phyloP scores from a whole-genome alignment of 2,329 filamentous ascomycete species.

The Cercospora sp. region DNA sequence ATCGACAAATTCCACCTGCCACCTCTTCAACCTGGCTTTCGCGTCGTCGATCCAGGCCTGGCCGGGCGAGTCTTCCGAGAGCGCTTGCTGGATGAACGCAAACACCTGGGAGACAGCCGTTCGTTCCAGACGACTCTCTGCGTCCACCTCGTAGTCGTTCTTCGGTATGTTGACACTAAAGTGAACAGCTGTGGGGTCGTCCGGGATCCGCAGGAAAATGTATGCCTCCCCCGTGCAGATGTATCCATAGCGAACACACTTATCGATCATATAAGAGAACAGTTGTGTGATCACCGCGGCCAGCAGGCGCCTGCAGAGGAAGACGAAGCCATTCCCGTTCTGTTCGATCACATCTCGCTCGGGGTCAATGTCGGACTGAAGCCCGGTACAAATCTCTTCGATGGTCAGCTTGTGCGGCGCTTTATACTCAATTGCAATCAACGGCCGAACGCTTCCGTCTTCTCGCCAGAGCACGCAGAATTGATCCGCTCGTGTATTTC shows the following conservation, averaged over 20 bases:
- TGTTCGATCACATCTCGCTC: conserved; percentile 18
- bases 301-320: conserved; percentile 14
- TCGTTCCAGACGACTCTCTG: conserved; percentile 8
- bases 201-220: conserved; percentile 16
- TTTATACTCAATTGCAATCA: conserved; percentile 4
- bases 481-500: not conserved
- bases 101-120: conserved; percentile 18
- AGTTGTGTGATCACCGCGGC: conserved; percentile 20
- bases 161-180: conserved; percentile 3
- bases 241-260: conserved; percentile 16
- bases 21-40: conserved; percentile 3
- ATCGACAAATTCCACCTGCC: conserved; percentile 13
- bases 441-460: not conserved
- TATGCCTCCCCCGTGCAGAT: conserved; percentile 18
- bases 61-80: conserved; percentile 2
- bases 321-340: conserved; percentile 5
- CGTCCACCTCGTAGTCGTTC: conserved; percentile 1
- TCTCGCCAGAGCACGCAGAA: not conserved
- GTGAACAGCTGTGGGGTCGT: conserved; percentile 7
- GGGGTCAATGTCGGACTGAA: not conserved
- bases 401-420: not conserved
- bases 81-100: conserved; percentile 13
- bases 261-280: conserved; percentile 22
- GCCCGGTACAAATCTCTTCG: not conserved
- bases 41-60: conserved; percentile 7